These are phyloP conservation scores for Pyrenophora teres DNA, from an alignment of 2,329 filamentous ascomycete species.

Conservation along the genomic window DNA sequence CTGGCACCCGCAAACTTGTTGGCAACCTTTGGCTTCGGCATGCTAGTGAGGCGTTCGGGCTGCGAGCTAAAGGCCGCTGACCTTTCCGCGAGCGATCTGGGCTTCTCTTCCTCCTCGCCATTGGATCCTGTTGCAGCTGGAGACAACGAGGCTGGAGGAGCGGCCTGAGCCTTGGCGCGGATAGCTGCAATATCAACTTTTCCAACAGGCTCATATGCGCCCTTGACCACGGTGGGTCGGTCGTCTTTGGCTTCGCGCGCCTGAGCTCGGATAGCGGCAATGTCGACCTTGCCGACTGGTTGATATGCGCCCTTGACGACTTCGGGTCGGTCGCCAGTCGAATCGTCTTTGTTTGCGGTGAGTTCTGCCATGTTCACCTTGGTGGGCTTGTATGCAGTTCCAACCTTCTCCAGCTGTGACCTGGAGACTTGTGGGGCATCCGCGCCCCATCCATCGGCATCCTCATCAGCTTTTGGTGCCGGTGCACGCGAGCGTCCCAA, in stretches of 20 bases:
- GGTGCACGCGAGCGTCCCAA: constrained; percentile 66
- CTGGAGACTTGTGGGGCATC: constrained; percentile 92
- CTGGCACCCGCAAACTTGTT: constrained; percentile 80
- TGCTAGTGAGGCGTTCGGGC: constrained; percentile 79
- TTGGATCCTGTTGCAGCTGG: constrained; percentile 52
- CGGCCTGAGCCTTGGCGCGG: constrained; percentile 73
- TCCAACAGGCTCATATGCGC: constrained; percentile 90
- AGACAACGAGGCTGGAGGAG: constrained; percentile 45
- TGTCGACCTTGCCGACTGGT: constrained; percentile 96
- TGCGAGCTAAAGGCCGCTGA: constrained; percentile 70
- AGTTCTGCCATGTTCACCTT: constrained; percentile 93
- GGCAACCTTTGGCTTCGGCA: constrained; percentile 93
- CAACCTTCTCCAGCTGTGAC: constrained; percentile 87
- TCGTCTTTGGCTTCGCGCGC: constrained; percentile 71
- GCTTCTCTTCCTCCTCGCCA: constrained; percentile 51
- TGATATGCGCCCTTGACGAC: constrained; percentile 88
- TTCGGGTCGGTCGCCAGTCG: constrained; percentile 60
- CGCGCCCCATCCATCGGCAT: constrained; percentile 90
- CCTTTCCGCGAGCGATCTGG: constrained; percentile 73
- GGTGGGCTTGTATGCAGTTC: constrained; percentile 89
- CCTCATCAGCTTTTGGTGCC: constrained; percentile 62
- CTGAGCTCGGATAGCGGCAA: constrained; percentile 81
- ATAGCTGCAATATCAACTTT: constrained; percentile 98
- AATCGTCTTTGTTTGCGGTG: constrained; percentile 71
- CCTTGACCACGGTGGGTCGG: constrained; percentile 83